Evolutionary conservation across 495 filamentous ascomycete genomes (phyloP).

Genomic region (Penicillium lividum): DNA sequence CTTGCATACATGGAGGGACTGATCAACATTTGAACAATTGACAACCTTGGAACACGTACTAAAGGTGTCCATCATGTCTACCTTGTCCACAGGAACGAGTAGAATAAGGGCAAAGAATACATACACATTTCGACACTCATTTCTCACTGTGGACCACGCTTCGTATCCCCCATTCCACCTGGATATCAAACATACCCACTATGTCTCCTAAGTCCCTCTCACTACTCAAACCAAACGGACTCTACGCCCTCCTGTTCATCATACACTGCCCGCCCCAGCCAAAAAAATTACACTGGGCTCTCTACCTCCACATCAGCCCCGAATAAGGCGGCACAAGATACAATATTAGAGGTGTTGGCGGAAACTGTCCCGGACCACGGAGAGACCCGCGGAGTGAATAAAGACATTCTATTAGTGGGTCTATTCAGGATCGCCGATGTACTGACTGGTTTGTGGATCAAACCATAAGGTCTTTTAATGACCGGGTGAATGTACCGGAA

Average conservation of each 20-base stretch:
- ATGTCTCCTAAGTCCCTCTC: background rate
- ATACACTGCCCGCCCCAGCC: slow-evolving; percentile 19
- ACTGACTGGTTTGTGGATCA: slow-evolving; percentile 3
- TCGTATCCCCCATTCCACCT: too few species aligned
- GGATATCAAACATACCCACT: background rate
- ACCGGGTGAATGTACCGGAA: slow-evolving; percentile 6
- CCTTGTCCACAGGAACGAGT: too few species aligned
- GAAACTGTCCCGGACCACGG: slow-evolving; percentile 17
- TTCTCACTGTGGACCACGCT: too few species aligned
- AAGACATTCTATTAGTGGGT: slow-evolving; percentile 22
- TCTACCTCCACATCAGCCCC: slow-evolving; percentile 16
- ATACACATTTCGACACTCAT: too few species aligned
- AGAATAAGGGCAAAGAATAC: too few species aligned
- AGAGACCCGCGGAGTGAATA: slow-evolving; percentile 11
- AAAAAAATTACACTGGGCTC: slow-evolving; percentile 26
- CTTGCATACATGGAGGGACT: too few species aligned
- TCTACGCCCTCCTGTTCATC: slow-evolving; percentile 21
- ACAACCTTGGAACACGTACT: too few species aligned
- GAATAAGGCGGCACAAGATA: slow-evolving; percentile 18
- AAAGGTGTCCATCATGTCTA: too few species aligned
- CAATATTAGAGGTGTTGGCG: slow-evolving; percentile 18
- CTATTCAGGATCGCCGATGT: slow-evolving; percentile 19
- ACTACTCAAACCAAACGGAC: slow-evolving; percentile 11
- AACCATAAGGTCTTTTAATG: slow-evolving; percentile 13
- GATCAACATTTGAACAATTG: too few species aligned